phyloP scores from a whole-genome alignment of 2,329 filamentous ascomycete species.

The Magnaporthiopsis rhizophila region DNA sequence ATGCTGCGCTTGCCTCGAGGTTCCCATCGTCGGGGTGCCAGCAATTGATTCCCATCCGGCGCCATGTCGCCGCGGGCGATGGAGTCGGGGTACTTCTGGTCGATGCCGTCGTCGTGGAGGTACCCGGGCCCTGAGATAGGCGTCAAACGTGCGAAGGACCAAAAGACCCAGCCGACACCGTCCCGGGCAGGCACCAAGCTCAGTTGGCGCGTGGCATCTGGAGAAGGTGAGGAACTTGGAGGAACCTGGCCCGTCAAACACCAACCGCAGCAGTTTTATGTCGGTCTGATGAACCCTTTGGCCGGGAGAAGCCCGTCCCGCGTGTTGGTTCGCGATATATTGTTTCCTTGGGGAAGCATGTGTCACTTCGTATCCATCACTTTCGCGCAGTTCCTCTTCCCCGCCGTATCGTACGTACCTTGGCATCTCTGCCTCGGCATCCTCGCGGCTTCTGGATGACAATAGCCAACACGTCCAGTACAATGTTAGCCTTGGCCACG shows the following conservation, averaged over 20 bases:
- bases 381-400: slow-evolving; percentile 21
- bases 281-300: slow-evolving; percentile 34
- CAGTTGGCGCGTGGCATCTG: slow-evolving; percentile 51
- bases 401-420: slow-evolving; percentile 24
- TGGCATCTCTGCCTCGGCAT: not conserved
- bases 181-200: slow-evolving; percentile 53
- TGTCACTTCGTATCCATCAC: not conserved
- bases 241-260: slow-evolving; percentile 46
- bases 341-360: too few relatives aligned
- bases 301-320: slow-evolving; percentile 28
- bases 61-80: slow-evolving; percentile 52
- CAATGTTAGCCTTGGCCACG: slow-evolving; percentile 35
- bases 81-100: slow-evolving; percentile 48
- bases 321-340: slow-evolving; percentile 14
- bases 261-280: slow-evolving; percentile 42
- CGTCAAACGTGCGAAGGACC: slow-evolving; percentile 54
- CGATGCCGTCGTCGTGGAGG: slow-evolving; percentile 34
- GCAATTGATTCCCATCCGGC: slow-evolving; percentile 24
- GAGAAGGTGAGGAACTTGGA: slow-evolving; percentile 50
- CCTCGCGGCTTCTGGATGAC: slow-evolving; percentile 20
- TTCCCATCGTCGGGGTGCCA: too few relatives aligned
- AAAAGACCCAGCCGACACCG: slow-evolving; percentile 47
- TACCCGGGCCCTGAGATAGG: slow-evolving; percentile 54
- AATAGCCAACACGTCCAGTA: slow-evolving; percentile 40
- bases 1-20: too few relatives aligned